A percentile compares a stretch with the other conserved stretches of the same genome.
These are phyloP conservation scores for Aspergillus sclerotioniger DNA, from an alignment of 495 filamentous ascomycete genomes.

Conservation along the genomic window DNA sequence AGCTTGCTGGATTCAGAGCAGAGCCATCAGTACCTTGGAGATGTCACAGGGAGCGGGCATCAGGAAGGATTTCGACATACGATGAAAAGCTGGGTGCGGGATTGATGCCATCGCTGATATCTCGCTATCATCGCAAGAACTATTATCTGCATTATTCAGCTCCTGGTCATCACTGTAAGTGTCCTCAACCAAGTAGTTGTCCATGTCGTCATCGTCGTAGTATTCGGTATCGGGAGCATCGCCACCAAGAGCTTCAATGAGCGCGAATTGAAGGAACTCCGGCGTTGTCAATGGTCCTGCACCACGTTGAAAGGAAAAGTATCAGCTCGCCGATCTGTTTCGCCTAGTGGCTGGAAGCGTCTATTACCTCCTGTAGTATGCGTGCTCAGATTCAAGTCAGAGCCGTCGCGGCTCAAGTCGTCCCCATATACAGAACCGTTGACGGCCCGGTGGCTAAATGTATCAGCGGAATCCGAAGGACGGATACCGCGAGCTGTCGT, in stretches of 20 bases:
- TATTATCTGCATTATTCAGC: conserved; percentile 13
- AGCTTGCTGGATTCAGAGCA: conserved; percentile 20
- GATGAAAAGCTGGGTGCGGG: conserved; percentile 19
- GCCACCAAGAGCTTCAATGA: conserved; percentile 23
- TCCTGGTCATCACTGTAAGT: conserved; percentile 13
- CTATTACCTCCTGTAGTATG: conserved; percentile 1
- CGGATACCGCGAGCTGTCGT: conserved; percentile 8
- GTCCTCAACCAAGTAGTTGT: conserved; percentile 24
- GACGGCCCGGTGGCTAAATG: conserved; percentile 23
- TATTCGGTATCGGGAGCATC: conserved; percentile 21
- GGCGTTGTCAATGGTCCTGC: conserved; percentile 19
- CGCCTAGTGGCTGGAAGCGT: conserved; percentile 7
- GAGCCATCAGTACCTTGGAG: conserved; percentile 9
- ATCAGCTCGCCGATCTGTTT: conserved; percentile 9
- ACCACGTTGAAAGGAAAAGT: conserved; percentile 4
- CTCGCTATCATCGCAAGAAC: conserved; percentile 10
- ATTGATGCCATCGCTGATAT: conserved; percentile 9
- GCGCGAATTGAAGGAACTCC: conserved; percentile 22
- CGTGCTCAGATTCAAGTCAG: conserved; percentile 10
- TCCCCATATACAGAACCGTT: conserved; percentile 22
- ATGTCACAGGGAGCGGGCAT: not conserved
- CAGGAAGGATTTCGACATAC: conserved; percentile 10
- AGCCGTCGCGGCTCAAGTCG: conserved; percentile 15
- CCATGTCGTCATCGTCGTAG: conserved; percentile 18
- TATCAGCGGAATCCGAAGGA: conserved; percentile 18